Conservation (phyloP, 495 filamentous ascomycete genomes). For the Hyaloscypha variabilis region DNA sequence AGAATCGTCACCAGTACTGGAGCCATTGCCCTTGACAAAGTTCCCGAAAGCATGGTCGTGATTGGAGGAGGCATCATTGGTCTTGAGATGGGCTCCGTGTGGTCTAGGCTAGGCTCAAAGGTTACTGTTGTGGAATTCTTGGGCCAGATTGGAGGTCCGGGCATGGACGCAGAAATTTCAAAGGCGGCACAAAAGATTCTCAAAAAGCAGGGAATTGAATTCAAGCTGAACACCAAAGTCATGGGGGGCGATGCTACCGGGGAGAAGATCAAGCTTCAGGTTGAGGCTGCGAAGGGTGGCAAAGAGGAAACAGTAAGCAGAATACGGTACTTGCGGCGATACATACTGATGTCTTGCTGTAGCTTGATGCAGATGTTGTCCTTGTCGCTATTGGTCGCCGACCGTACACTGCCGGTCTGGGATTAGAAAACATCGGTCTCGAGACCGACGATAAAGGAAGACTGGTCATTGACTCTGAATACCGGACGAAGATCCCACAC, state of each 20-base stretch:
- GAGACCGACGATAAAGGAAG: constrained; percentile 94
- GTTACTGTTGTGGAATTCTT: constrained; percentile 98
- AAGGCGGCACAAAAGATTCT: constrained; percentile 93
- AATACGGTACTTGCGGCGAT: background rate
- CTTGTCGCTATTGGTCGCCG: constrained; percentile 95
- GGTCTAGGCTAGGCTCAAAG: constrained; percentile 89
- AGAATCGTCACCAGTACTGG: constrained; percentile 95
- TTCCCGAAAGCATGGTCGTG: constrained; percentile 96
- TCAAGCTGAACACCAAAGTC: constrained; percentile 97
- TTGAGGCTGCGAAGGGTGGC: constrained; percentile 94
- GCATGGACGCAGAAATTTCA: constrained; percentile 94
- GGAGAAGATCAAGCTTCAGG: constrained; percentile 73
- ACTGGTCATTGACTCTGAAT: constrained; percentile 95
- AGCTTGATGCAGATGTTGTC: constrained; percentile 95
- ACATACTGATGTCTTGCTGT: constrained; percentile 24
- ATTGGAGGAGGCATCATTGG: constrained; percentile 99
- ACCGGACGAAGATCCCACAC: constrained; percentile 94
- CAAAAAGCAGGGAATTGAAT: constrained; percentile 95
- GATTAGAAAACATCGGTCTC: constrained; percentile 90
- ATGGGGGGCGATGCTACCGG: constrained; percentile 78
- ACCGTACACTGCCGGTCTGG: constrained; percentile 89
- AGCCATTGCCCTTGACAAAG: constrained; percentile 83
- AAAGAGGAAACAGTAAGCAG: constrained; percentile 82
- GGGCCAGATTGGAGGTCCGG: constrained; percentile 93
- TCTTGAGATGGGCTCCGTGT: constrained; percentile 98